phyloP scores from a whole-genome alignment of 495 filamentous ascomycete species.

The Xylaria palmicola region DNA sequence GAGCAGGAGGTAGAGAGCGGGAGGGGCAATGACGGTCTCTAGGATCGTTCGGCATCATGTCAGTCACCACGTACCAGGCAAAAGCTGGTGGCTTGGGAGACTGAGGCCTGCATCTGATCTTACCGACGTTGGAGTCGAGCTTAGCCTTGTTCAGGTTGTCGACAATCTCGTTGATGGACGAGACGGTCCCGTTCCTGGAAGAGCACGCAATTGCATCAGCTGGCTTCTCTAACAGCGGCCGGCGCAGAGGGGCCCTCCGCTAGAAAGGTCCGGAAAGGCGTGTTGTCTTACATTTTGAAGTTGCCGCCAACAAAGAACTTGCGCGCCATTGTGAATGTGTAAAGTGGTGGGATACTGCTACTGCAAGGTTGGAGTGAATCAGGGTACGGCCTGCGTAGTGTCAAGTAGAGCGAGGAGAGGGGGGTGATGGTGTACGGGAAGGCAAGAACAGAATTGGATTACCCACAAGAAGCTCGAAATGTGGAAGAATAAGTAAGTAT shows the following conservation, averaged over 20 bases:
- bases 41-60: neutral
- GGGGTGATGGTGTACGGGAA: too few relatives aligned
- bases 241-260: neutral
- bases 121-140: conserved; percentile 66
- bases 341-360: neutral
- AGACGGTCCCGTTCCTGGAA: conserved; percentile 83
- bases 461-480: too few relatives aligned
- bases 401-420: too few relatives aligned
- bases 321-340: conserved; percentile 68
- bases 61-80: neutral
- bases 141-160: conserved; percentile 79
- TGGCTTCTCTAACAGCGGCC: neutral
- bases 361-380: neutral
- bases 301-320: conserved; percentile 99
- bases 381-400: too few relatives aligned
- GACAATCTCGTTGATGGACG: conserved; percentile 84
- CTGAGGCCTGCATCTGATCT: conserved; percentile 24
- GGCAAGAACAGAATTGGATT: too few relatives aligned
- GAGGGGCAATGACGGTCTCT: conserved; percentile 95
- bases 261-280: conserved; percentile 16
- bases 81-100: neutral
- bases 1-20: conserved; percentile 85
- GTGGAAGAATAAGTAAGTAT: neutral
- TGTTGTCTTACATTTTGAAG: conserved; percentile 85
- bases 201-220: neutral